Base-by-base conservation (phyloP, 805 yeast genomes). In the Teunomyces barrocoloradensis region DNA sequence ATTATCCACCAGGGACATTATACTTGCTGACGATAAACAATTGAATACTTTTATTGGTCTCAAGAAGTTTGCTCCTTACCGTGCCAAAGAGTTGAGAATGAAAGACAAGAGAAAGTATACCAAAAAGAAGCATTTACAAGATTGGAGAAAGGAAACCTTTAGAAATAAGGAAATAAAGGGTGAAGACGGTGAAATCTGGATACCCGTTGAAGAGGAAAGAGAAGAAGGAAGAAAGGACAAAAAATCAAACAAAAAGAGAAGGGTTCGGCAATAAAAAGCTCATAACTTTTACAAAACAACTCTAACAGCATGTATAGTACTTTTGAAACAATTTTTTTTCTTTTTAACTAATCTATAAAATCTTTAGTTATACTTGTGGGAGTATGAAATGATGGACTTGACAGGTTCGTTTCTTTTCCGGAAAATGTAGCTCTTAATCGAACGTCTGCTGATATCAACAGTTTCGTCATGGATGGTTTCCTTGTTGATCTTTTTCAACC, bases 31-130 rank as follows among this genome's bases (percentile, higher is more conserved):
- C 60, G 99, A 94, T 64, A 76, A 78, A 51, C 87, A 85, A 42
- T 75, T 94, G 65, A 94, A 94, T 66, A 85, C 84, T 47, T 90
- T 77, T 59, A 84, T 90, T 48, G 94, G 97, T 18, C 71, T 94
- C 58, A 92, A 92, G 73, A 91, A 91, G 66, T 82, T 94, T 55
- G 97, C 98, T 0, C 92, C 98, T 25, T 94, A 88, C 65, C 82
- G 97, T 64, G 81, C 89, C 20, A 79, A 79, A 53, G 95, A 87
- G 49, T 74, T 77, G 53, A 75, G 82, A 53, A 68, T 74, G 55
- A 89, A 85, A 61, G 99, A 94, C 65, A 86, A 82, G 67, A 78
- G 95, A 62, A 88, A 89, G 70, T 86, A 79, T 48, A 82, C 90
- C 33, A 94, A 92, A 75, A 82, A 84, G 71, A 87, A 80, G 67